Conservation (phyloP, 345 rosid species). For the Camelina sativa region DNA sequence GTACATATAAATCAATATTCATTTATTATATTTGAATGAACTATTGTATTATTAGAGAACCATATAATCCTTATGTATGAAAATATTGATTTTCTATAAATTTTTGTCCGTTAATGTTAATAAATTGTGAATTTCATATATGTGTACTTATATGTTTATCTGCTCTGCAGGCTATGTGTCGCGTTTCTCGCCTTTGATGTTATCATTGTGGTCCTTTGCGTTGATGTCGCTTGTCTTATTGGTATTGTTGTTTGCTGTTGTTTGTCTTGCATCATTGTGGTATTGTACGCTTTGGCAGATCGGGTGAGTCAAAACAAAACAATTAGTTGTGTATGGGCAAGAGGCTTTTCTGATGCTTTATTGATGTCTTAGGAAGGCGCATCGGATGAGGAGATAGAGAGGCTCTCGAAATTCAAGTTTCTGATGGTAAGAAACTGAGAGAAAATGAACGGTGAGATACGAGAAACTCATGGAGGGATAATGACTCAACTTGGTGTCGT, state of each 20-base stretch:
- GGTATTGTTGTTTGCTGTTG: constrained; percentile 90
- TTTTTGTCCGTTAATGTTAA: too few relatives aligned
- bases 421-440: constrained; percentile 47
- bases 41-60: too few relatives aligned
- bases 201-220: constrained; percentile 73
- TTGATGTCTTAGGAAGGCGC: constrained; percentile 79
- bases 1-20: too few relatives aligned
- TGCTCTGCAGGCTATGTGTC: constrained; percentile 72
- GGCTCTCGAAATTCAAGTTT: constrained; percentile 69
- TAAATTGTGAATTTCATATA: constrained; percentile 5
- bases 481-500: constrained; percentile 61
- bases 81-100: too few relatives aligned
- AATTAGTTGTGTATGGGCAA: neutral
- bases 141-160: neutral
- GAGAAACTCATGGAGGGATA: constrained; percentile 63
- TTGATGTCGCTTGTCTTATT: constrained; percentile 71
- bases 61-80: too few relatives aligned
- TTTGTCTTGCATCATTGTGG: constrained; percentile 92
- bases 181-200: constrained; percentile 83
- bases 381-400: constrained; percentile 71
- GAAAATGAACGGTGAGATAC: constrained; percentile 57
- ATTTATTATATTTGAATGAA: too few relatives aligned
- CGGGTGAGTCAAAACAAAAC: constrained; percentile 51
- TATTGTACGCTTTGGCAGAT: constrained; percentile 78
- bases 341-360: neutral